Evolutionary conservation across 805 yeast species (phyloP), one percentile per base, ranked within the genome.

Genomic region (Candida easanensis): DNA sequence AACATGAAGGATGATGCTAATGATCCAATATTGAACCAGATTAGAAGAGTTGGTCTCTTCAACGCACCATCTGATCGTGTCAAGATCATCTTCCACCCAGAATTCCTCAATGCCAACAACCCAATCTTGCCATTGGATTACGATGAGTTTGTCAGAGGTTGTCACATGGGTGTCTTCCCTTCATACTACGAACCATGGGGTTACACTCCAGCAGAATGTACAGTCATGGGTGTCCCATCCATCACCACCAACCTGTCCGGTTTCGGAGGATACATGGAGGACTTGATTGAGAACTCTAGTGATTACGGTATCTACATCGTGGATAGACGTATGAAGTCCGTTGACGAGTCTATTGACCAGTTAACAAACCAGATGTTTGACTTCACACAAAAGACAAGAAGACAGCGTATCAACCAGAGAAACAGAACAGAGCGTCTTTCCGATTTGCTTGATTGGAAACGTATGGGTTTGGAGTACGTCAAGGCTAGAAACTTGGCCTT

Each of bases 141-240:
- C 64, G 99, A 91, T 63, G 99, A 91, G 64, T 91, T 91, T 65
- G 99, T 91, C 36, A 79, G 99, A 54, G 99, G 99, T 48, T 90
- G 97, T 64, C 98, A 91, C 66, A 71, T 93, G 65, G 99, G 99
- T 64, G 96, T 91, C 39, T 91, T 91, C 82, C 99, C 99, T 38
- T 88, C 97, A 0, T 91, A 91, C 69, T 91, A 91, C 62, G 99
- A 91, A 69, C 99, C 99, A 4, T 91, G 99, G 99, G 99, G 99
- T 31, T 91, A 91, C 66, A 91, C 99, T 2, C 99, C 99, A 3
- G 98, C 98, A 8, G 99, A 91, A 65, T 93, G 99, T 71, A 91
- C 99, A 0, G 99, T 93, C 19, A 91, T 91, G 99, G 99, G 99
- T 44, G 95, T 93, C 46, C 99, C 99, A 15, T 88, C 97, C 6